Base-by-base conservation (phyloP, 176 grass and related monocot genomes). In the Panicum miliaceum region DNA sequence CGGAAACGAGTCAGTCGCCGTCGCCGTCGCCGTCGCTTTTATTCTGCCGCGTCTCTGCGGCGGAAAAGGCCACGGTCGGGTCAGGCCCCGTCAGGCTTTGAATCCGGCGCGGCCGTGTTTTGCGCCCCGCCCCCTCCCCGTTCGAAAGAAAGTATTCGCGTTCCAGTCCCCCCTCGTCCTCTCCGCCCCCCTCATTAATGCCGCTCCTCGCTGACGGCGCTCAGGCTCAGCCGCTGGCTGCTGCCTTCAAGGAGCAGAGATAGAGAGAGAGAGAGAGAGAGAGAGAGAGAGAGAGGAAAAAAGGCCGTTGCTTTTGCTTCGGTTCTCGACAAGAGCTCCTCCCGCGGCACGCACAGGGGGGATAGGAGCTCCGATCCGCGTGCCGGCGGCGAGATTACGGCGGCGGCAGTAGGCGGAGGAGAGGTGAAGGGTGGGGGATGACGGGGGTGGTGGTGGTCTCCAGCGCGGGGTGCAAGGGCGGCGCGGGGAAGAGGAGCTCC, bases 381-480 rank as follows among this genome's bases (percentile, higher is more conserved):
- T 8, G 64, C 12, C 12, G 32, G 9, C 43, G 4, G 82, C 52
- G 10, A 22, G 46, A 60, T 66, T 72, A 73, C 58, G 19, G 58
- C 64, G 40, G 38, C 32, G 26, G 25, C 16, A 12, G 22, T 22
- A 2, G 22, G 20, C 19, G 74, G 56, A 27, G 64, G 13, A 32
- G 16, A 22, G 13, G 27, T 46, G 23, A 10, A 19, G 16, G 7
- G 29, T 32, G 29, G 78, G 12, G 20, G 68, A 93, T 94, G 93
- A 88, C 85, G 18, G 90, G 93, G 61, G 93, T 92, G 75, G 93
- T 92, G 82, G 87, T 94, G 68, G 93, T 94, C 10, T 94, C 90
- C 4, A 92, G 82, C 48, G 86, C 83, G 59, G 93, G 93, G 7
- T 94, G 87, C 82, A 92, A 89, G 89, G 92, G 82, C 29, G 77